Evolutionary conservation across 1,139 yeast species (phyloP), one percentile per base, ranked within the genome.

Genomic region (Geotrichum macrosporum): DNA sequence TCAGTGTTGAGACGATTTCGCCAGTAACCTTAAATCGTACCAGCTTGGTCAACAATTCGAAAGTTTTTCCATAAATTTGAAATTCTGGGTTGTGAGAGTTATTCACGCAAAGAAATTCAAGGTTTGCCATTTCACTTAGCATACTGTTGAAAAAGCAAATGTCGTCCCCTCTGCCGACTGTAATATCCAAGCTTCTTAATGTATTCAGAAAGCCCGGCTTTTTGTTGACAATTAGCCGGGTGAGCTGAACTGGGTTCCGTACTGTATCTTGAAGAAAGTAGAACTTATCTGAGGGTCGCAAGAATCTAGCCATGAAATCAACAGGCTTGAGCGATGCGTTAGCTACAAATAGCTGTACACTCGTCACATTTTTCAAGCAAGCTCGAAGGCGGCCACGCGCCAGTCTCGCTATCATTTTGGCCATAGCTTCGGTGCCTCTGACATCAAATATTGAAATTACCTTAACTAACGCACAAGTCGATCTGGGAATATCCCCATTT

Each of bases 341-440:
- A 19, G 44, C 34, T 20, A 41, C 44, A 34, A 41, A 41, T 12
- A 41, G 20, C 34, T 41, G 44, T 19, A 41, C 39, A 19, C 22
- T 41, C 5, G 24, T 16, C n/a, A 41, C 39, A 18, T 41, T 41
- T 6, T 18, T 34, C 24, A 41, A 27, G 5, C 27, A 4, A 9
- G 13, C 10, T 18, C 44, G 32, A 3, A 32, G 27, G n/a, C 27
- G 22, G 2, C 15, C 19, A 3, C 27, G 26, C n/a, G 27, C 33
- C 19, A 41, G 39, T 27, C 33, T 18, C n/a, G 32, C 37, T 18
- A 41, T 41, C 39, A 33, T 18, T 21, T 26, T 33, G 27, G 44
- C 24, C 44, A 41, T 41, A 33, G 44, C 39, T 10, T 34, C 38
- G 13, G 44, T 41, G 10, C 44, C 44, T n/a, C 44, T 30, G 27